Evolutionary conservation across 2,329 filamentous ascomycete species (phyloP).

Genomic region (Aspergillus unguis): DNA sequence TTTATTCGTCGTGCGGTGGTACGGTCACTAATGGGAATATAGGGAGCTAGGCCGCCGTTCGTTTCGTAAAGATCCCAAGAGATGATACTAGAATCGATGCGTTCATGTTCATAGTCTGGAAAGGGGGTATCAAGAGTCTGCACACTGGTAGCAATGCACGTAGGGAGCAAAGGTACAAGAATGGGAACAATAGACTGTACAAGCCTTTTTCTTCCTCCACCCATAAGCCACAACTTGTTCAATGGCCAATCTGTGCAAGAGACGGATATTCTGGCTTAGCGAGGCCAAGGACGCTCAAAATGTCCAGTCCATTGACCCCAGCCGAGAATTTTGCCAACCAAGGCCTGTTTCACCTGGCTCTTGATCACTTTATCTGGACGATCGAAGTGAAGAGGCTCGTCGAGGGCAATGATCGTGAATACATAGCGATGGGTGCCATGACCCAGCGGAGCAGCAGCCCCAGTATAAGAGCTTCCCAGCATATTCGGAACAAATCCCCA

Average conservation of each 20-base stretch:
- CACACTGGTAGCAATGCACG: not conserved
- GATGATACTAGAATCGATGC: not conserved
- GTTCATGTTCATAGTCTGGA: too few species aligned
- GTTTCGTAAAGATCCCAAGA: too few species aligned
- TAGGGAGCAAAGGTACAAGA: not conserved
- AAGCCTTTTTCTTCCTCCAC: not conserved
- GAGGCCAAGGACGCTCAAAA: constrained; percentile 27
- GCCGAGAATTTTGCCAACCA: constrained; percentile 29
- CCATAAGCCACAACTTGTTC: not conserved
- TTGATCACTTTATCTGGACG: constrained; percentile 22
- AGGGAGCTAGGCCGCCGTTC: not conserved
- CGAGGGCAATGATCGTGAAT: constrained; percentile 31
- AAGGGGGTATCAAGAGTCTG: too few species aligned
- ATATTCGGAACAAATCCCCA: constrained; percentile 30
- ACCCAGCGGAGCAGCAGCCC: constrained; percentile 27
- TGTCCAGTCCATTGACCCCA: constrained; percentile 33
- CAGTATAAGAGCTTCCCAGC: constrained; percentile 22
- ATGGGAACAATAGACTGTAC: not conserved
- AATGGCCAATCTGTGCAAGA: not conserved
- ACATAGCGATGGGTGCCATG: constrained; percentile 35
- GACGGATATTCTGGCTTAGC: not conserved
- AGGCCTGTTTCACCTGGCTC: constrained; percentile 26
- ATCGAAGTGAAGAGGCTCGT: constrained; percentile 21
- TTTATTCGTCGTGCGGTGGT: not conserved
- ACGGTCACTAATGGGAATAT: not conserved